phyloP scores from a whole-genome alignment of 306 rosid species.

The Macrotyloma uniflorum region DNA sequence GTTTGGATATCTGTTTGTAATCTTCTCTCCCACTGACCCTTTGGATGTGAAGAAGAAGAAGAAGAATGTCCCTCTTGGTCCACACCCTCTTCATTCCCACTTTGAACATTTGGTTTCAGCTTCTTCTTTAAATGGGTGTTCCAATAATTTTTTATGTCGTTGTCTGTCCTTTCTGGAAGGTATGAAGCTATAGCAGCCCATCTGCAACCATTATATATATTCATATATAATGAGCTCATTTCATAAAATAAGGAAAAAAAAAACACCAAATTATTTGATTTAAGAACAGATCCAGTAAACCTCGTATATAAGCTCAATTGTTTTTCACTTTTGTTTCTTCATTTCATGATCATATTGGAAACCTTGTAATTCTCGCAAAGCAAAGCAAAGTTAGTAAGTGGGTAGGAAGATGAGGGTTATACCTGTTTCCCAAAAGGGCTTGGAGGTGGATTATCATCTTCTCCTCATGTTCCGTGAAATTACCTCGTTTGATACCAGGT shows the following conservation, averaged over 20 bases:
- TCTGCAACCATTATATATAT: slow-evolving; percentile 40
- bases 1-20: slow-evolving; percentile 85
- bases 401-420: background rate
- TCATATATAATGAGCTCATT: slow-evolving; percentile 6
- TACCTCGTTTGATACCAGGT: slow-evolving; percentile 88
- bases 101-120: slow-evolving; percentile 36
- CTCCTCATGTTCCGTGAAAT: slow-evolving; percentile 83
- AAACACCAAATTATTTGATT: background rate
- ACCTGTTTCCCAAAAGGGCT: slow-evolving; percentile 92
- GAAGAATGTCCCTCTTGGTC: slow-evolving; percentile 35
- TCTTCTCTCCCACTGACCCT: slow-evolving; percentile 97
- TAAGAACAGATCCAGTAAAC: background rate
- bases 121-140: slow-evolving; percentile 72
- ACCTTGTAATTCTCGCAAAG: background rate
- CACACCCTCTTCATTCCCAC: slow-evolving; percentile 32
- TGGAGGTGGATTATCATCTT: slow-evolving; percentile 90
- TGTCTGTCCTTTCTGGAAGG: slow-evolving; percentile 71
- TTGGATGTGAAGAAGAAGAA: slow-evolving; percentile 33
- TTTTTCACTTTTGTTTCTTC: background rate
- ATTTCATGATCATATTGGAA: background rate
- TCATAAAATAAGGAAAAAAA: background rate
- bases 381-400: background rate
- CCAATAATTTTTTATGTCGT: slow-evolving; percentile 72
- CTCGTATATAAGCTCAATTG: too few relatives aligned
- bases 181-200: slow-evolving; percentile 86